Evolutionary conservation across 257 asterid genomes (phyloP).

Genomic region (Solanum ahanhuiri): DNA sequence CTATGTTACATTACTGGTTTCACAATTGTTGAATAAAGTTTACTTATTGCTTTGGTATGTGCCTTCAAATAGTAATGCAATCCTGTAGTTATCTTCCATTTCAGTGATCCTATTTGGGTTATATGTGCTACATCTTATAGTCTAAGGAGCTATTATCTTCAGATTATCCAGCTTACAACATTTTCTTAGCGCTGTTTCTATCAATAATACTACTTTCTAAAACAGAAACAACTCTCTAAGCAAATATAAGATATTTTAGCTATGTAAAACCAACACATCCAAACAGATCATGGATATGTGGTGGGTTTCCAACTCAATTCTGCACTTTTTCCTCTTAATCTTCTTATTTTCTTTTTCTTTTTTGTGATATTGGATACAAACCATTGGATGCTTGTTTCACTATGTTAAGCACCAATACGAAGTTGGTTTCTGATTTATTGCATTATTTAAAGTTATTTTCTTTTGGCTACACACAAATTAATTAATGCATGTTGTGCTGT

Average conservation of each 20-base stretch:
- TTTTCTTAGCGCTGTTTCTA: no score
- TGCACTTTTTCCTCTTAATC: not conserved
- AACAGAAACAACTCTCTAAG: no score
- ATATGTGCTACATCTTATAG: no score
- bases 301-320: not conserved
- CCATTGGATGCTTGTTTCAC: not conserved
- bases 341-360: not conserved
- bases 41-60: not conserved
- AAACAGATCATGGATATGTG: not conserved
- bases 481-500: not conserved
- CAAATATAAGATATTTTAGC: no score
- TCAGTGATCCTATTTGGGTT: no score
- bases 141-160: no score
- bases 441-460: not conserved
- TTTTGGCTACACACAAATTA: not conserved
- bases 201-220: no score
- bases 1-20: not conserved
- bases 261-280: not conserved
- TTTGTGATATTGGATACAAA: not conserved
- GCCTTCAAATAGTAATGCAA: not conserved
- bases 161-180: no score
- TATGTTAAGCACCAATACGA: not conserved
- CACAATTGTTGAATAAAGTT: not conserved
- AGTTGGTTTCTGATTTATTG: not conserved
- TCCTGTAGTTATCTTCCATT: not conserved